Conservation (phyloP, 768 basidiomycete genomes). For the Pleurotus salmoneostramineus region DNA sequence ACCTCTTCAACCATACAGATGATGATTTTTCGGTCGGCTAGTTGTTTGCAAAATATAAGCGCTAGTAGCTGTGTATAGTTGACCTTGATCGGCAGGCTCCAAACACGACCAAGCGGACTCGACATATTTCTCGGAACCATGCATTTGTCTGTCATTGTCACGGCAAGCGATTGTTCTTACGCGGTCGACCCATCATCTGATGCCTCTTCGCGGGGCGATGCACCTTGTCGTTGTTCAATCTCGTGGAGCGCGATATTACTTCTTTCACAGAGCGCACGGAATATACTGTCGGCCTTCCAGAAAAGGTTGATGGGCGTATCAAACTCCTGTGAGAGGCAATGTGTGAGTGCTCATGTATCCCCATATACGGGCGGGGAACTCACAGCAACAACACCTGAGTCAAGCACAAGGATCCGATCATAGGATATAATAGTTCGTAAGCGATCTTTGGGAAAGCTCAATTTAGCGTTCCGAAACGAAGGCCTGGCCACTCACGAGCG, state of each 20-base stretch:
- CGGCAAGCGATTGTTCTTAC: background rate
- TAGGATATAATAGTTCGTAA: slow-evolving; percentile 75
- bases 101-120: too few species aligned
- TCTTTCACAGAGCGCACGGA: slow-evolving; percentile 46
- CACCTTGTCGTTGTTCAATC: slow-evolving; percentile 19
- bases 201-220: background rate
- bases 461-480: slow-evolving; percentile 12
- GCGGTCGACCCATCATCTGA: background rate
- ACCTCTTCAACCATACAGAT: too few species aligned
- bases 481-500: slow-evolving; percentile 49
- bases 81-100: too few species aligned
- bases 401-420: slow-evolving; percentile 68
- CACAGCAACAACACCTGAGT: slow-evolving; percentile 54
- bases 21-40: too few species aligned
- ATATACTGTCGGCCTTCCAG: slow-evolving; percentile 34
- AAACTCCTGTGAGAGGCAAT: slow-evolving; percentile 31
- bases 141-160: too few species aligned
- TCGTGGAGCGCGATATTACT: slow-evolving; percentile 39
- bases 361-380: background rate
- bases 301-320: slow-evolving; percentile 49
- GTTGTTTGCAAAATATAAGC: too few species aligned
- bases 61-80: too few species aligned
- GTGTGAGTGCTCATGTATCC: background rate
- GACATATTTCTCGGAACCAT: too few species aligned
- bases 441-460: slow-evolving; percentile 42